Percentiles rank a stretch among this genome's conserved stretches.
Evolutionary conservation across 2,329 filamentous ascomycete genomes (phyloP).

Genomic region (Stachybotrys chlorohalonatus): DNA sequence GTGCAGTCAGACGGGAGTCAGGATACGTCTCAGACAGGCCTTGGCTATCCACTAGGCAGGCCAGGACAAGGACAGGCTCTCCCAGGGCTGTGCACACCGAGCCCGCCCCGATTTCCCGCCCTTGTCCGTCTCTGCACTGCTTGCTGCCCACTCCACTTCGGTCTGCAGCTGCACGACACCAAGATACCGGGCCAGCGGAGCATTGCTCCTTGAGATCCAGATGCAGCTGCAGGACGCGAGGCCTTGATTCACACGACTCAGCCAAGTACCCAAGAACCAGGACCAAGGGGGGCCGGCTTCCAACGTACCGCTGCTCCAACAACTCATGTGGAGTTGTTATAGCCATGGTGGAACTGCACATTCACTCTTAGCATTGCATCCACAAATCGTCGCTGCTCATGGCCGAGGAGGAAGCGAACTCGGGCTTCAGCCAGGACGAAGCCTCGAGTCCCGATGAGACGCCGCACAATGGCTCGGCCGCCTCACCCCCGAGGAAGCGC

Average conservation of each 20-base stretch:
- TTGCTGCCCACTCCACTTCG: neutral
- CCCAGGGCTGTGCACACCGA: neutral
- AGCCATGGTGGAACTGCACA: neutral
- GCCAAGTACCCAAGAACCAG: too few relatives aligned
- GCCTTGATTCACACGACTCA: neutral
- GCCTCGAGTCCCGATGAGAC: slow-evolving; percentile 27
- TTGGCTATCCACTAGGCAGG: neutral
- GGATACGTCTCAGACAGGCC: neutral
- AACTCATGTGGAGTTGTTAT: slow-evolving; percentile 16
- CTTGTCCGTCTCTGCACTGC: too few relatives aligned
- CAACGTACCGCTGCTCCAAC: neutral
- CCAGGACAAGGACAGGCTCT: too few relatives aligned
- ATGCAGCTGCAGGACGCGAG: neutral
- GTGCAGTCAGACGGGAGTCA: too few relatives aligned
- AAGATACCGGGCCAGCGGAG: neutral
- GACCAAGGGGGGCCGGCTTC: too few relatives aligned
- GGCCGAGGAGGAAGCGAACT: slow-evolving; percentile 27
- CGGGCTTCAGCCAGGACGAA: slow-evolving; percentile 25
- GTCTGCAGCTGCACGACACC: neutral
- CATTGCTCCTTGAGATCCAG: neutral
- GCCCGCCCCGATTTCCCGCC: neutral
- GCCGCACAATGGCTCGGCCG: slow-evolving; percentile 7
- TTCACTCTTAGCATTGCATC: neutral
- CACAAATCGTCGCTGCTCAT: slow-evolving; percentile 11
- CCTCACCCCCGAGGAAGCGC: slow-evolving; percentile 22